Evolutionary conservation across 176 grass and related monocot species (phyloP).

Genomic region (Eleusine indica): DNA sequence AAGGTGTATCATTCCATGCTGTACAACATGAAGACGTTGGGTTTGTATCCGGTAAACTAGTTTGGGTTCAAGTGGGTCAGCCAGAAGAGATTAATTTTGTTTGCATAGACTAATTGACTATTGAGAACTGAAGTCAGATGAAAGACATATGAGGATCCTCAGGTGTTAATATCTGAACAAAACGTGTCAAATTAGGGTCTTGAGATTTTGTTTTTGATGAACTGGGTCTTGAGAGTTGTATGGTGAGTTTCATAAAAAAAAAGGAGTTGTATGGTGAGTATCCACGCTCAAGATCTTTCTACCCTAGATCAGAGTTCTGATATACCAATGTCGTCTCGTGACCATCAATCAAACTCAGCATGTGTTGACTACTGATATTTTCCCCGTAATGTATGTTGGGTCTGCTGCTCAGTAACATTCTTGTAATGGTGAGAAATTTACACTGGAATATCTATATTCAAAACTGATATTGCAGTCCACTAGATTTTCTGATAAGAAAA

Average conservation of each 20-base stretch:
- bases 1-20: too few species aligned
- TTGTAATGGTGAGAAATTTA: background rate
- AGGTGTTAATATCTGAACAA: background rate
- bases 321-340: too few species aligned
- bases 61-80: conserved; percentile 20
- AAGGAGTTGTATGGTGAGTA: too few species aligned
- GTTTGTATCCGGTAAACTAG: background rate
- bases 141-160: background rate
- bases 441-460: background rate
- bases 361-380: background rate
- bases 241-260: too few species aligned
- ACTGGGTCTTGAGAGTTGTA: too few species aligned
- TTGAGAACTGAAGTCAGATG: too few species aligned
- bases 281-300: too few species aligned
- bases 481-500: too few species aligned
- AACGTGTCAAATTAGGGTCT: too few species aligned
- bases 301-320: too few species aligned
- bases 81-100: conserved; percentile 4
- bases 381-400: background rate
- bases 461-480: background rate
- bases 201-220: too few species aligned
- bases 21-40: conserved; percentile 3
- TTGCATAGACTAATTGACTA: conserved; percentile 14
- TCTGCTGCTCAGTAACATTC: background rate
- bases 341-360: too few species aligned